A percentile compares a stretch with the other conserved stretches of the same genome.
Conservation (phyloP, 2,329 filamentous ascomycete genomes). For the Macrophomina tecta region DNA sequence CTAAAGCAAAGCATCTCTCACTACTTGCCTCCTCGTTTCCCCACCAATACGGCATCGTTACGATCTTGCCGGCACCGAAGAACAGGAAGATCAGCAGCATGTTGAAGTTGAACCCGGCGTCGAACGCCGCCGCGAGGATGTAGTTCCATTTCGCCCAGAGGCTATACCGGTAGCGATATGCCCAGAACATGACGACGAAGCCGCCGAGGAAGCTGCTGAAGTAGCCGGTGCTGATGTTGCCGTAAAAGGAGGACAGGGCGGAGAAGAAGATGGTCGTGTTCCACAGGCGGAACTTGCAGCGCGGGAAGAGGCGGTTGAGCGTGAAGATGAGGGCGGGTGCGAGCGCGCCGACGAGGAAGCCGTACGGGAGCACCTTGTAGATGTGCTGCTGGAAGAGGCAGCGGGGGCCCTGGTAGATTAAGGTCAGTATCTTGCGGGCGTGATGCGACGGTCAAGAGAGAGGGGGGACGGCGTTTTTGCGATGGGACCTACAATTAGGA, state of each 20-base stretch:
- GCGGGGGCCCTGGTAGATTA: slow-evolving; percentile 42
- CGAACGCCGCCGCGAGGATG: slow-evolving; percentile 65
- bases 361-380: slow-evolving; percentile 58
- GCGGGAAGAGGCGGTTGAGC: slow-evolving; percentile 61
- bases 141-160: slow-evolving; percentile 68
- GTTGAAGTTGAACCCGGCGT: slow-evolving; percentile 68
- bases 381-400: slow-evolving; percentile 57
- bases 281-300: slow-evolving; percentile 62
- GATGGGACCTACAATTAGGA: slow-evolving; percentile 53
- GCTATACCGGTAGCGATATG: slow-evolving; percentile 61
- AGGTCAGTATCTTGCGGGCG: no score
- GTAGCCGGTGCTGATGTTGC: slow-evolving; percentile 67
- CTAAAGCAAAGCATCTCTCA: slow-evolving; percentile 65
- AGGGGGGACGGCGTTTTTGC: no score
- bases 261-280: slow-evolving; percentile 69
- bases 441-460: not conserved
- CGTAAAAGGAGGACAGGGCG: slow-evolving; percentile 62
- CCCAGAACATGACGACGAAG: slow-evolving; percentile 66
- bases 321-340: slow-evolving; percentile 56
- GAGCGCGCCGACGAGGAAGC: slow-evolving; percentile 58
- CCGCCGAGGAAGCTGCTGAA: slow-evolving; percentile 63
- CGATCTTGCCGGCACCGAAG: slow-evolving; percentile 62
- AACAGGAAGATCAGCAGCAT: slow-evolving; percentile 67
- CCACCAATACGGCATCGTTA: slow-evolving; percentile 69
- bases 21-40: slow-evolving; percentile 62